phyloP scores from a whole-genome alignment of 2,329 filamentous ascomycete genomes.

The Emydomyces testavorans region DNA sequence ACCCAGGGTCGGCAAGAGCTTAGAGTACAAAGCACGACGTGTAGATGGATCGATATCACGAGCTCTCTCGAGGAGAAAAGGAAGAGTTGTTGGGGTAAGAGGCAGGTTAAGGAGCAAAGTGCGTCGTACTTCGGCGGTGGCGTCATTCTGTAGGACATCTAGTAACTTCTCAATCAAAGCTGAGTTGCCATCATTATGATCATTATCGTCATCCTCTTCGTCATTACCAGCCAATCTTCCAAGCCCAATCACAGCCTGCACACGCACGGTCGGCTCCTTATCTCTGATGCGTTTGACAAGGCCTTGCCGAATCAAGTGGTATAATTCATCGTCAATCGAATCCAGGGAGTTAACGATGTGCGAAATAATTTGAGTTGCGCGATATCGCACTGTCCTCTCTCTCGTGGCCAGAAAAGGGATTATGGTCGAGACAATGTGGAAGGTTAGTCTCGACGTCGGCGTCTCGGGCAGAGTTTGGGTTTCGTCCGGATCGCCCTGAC shows the following conservation, averaged over 20 bases:
- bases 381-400: conserved; percentile 84
- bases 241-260: conserved; percentile 86
- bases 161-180: conserved; percentile 73
- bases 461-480: conserved; percentile 66
- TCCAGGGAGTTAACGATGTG: conserved; percentile 89
- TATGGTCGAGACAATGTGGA: conserved; percentile 59
- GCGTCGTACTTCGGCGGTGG: conserved; percentile 82
- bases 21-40: conserved; percentile 72
- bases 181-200: conserved; percentile 52
- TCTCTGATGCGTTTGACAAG: conserved; percentile 79
- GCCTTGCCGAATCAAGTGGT: conserved; percentile 65
- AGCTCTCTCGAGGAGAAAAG: conserved; percentile 79
- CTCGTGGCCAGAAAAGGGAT: conserved; percentile 71
- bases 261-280: conserved; percentile 83
- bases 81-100: conserved; percentile 67
- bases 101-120: conserved; percentile 85
- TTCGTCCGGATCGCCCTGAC: conserved; percentile 53
- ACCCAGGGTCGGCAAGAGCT: conserved; percentile 73
- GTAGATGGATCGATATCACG: conserved; percentile 79
- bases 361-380: conserved; percentile 78
- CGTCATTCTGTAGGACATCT: conserved; percentile 83
- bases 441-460: conserved; percentile 67
- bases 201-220: conserved; percentile 54
- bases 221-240: conserved; percentile 70
- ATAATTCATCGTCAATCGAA: conserved; percentile 83